Evolutionary conservation across 2,329 filamentous ascomycete species (phyloP), one percentile per base, ranked within the genome.

Genomic region (Emericellopsis cladophorae): DNA sequence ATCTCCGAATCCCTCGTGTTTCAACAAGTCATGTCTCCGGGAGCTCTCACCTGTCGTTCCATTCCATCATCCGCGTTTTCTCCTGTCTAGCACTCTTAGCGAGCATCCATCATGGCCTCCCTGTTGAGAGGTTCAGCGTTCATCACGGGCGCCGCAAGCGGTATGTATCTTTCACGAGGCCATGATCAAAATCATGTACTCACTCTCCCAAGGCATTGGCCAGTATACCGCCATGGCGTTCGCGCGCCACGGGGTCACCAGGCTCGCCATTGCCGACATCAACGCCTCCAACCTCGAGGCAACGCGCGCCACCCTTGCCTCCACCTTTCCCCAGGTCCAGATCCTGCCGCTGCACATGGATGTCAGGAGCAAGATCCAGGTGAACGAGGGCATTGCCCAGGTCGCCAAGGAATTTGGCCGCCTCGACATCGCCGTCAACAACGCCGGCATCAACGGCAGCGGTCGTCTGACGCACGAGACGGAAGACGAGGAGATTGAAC

Each of bases 401-500:
- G 60, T 60, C 1, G 64, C 64, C 2, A 50, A 56, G 12, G 51
- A 57, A 37, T 76, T 76, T 50, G 70, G 70, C 8, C 58, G 72
- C 4, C 56, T 78, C 34, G 73, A 78, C 47, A 60, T 73, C 31
- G 71, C 69, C 0, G 61, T 76, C 39, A 76, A 77, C 49, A 69
- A 71, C 34, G 73, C 73, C 2, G 74, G 72, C 3, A 63, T 76
- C 22, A 56, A 56, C 7, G 69, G 68, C 1, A 48, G 50, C 1
- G 54, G 61, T 23, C 53, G 49, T 14, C 53, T 54, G 2, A 74
- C 70, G 0, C 64, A 72, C 41, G 60, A 74, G 42, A 49, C 64
- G 33, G 54, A 57, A 1, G 58, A 68, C 39, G 58, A 59, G 1
- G 68, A 72, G 36, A 78, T 72, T 62, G 51, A 66, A 32, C 58